A percentile compares a stretch with the other conserved stretches of the same genome.
phyloP scores from a whole-genome alignment of 495 filamentous ascomycete genomes.

The Aspergillus diversus region DNA sequence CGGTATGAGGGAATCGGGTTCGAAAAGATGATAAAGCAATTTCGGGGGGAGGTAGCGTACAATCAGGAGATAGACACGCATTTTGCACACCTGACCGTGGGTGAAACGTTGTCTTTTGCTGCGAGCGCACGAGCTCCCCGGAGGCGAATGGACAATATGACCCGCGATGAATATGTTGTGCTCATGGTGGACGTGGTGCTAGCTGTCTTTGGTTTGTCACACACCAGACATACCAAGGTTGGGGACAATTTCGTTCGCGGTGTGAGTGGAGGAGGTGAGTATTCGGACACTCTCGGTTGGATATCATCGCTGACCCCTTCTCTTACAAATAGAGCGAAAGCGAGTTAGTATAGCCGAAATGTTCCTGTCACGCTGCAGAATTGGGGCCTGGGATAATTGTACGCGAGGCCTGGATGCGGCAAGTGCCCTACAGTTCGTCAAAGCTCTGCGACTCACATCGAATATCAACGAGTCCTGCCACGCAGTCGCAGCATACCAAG shows the following conservation, averaged over 20 bases:
- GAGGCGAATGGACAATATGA: conserved; percentile 44
- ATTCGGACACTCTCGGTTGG: conserved; percentile 23
- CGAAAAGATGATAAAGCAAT: conserved; percentile 55
- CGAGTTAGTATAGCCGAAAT: conserved; percentile 42
- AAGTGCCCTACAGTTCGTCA: conserved; percentile 71
- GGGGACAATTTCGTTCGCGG: conserved; percentile 57
- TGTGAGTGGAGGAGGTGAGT: conserved; percentile 68
- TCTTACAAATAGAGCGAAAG: neutral
- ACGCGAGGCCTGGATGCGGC: conserved; percentile 84
- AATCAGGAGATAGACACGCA: conserved; percentile 65
- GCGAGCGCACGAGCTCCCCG: conserved; percentile 51
- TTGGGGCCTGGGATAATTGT: conserved; percentile 83
- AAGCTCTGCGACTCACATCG: conserved; percentile 66
- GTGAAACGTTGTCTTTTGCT: conserved; percentile 66
- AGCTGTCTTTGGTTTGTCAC: conserved; percentile 59
- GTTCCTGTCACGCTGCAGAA: conserved; percentile 63
- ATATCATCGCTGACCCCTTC: neutral
- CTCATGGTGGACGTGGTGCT: conserved; percentile 59
- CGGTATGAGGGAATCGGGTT: conserved; percentile 53
- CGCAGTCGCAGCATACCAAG: conserved; percentile 83
- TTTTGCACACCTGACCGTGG: conserved; percentile 65
- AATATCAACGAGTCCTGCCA: conserved; percentile 73
- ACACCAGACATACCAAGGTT: conserved; percentile 54
- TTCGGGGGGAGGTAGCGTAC: conserved; percentile 65
- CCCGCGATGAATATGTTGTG: conserved; percentile 43